Evolutionary conservation across 2,329 filamentous ascomycete species (phyloP).

Genomic region (Leptographium procerum): DNA sequence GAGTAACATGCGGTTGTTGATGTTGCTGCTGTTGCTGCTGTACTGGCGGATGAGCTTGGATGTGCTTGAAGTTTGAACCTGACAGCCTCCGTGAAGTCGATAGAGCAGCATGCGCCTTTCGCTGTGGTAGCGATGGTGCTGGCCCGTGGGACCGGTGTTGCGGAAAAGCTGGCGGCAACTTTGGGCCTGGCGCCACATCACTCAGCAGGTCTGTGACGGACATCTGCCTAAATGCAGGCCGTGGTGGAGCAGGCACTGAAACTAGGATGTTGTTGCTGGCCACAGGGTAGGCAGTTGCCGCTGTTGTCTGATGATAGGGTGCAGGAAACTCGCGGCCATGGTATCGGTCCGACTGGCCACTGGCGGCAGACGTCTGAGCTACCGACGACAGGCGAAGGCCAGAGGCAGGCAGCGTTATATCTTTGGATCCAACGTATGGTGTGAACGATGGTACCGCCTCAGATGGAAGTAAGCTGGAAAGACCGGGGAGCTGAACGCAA

Average conservation of each 20-base stretch:
- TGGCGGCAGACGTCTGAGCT: neutral
- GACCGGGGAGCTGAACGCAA: constrained; percentile 15
- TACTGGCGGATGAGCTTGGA: constrained; percentile 4
- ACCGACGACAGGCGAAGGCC: neutral
- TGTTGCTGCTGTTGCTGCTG: neutral
- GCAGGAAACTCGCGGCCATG: constrained; percentile 1
- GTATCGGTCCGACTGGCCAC: neutral
- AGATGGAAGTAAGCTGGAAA: constrained; percentile 17
- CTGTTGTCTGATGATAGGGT: constrained; percentile 2
- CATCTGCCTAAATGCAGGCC: constrained; percentile 19
- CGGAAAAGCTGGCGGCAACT: neutral
- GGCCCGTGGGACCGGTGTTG: neutral
- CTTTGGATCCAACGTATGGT: neutral
- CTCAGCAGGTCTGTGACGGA: constrained; percentile 20
- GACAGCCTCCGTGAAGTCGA: neutral
- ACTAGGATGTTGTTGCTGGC: neutral
- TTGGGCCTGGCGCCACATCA: constrained; percentile 7
- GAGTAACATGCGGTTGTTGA: neutral
- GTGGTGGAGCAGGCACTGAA: constrained; percentile 13
- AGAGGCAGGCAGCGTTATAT: neutral
- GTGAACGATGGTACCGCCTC: neutral
- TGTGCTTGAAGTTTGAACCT: neutral
- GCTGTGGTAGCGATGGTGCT: neutral
- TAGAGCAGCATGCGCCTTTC: neutral
- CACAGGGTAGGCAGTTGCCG: neutral